Percentiles rank a stretch among this genome's conserved stretches.
Evolutionary conservation across 768 basidiomycete species (phyloP).

Genomic region (Termitomyces sp.): DNA sequence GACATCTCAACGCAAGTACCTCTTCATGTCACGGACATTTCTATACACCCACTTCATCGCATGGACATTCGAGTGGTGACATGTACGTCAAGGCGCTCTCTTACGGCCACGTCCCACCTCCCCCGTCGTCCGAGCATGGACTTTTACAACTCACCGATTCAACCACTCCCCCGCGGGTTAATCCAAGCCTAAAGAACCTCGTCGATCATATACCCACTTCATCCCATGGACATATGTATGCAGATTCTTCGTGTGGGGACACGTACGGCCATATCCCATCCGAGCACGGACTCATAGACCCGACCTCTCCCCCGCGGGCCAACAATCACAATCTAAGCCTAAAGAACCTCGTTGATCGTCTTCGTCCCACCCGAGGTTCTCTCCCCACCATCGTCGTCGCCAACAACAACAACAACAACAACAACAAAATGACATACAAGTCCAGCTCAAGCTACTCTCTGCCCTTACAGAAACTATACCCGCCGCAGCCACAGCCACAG

Average conservation of each 20-base stretch:
- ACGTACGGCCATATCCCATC: background rate
- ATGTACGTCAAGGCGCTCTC: background rate
- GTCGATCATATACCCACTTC: slow-evolving; percentile 7
- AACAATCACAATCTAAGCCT: background rate
- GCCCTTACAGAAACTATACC: background rate
- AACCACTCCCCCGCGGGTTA: background rate
- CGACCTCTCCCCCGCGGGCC: background rate
- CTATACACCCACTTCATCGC: slow-evolving; percentile 3
- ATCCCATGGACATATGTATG: background rate
- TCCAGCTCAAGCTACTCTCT: slow-evolving; percentile 6
- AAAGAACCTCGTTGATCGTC: slow-evolving; percentile 5
- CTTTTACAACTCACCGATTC: background rate
- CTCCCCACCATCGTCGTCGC: slow-evolving; percentile 9
- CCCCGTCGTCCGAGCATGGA: slow-evolving; percentile 2
- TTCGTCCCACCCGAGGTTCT: slow-evolving; percentile 1
- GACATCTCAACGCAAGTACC: slow-evolving; percentile 5
- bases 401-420: no score
- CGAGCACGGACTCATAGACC: background rate
- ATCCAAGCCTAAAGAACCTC: slow-evolving; percentile 2
- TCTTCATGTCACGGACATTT: slow-evolving; percentile 8
- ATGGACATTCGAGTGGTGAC: slow-evolving; percentile 5
- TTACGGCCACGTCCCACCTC: background rate
- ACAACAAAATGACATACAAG: background rate
- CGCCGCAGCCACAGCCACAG: slow-evolving; percentile 7
- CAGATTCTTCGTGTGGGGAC: slow-evolving; percentile 8